Evolutionary conservation across 441 rosid genomes (phyloP).

Genomic region (Populus hybrid): DNA sequence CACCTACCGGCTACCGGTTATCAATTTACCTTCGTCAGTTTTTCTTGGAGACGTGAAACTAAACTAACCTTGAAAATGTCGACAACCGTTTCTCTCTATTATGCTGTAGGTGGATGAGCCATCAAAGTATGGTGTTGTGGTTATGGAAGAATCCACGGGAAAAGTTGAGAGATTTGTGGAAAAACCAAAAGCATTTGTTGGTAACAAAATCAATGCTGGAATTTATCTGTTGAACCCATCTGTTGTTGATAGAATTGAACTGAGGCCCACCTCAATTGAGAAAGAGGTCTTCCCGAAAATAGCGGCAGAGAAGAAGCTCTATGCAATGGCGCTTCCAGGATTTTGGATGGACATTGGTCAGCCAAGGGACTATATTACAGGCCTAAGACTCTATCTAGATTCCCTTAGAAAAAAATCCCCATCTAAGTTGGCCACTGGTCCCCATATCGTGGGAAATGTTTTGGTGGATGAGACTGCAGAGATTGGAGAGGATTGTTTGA

Average conservation of each 20-base stretch:
- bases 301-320: too few relatives aligned
- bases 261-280: conserved; percentile 35
- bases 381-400: conserved; percentile 84
- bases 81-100: conserved; percentile 28
- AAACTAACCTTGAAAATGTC: conserved; percentile 39
- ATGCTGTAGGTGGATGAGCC: conserved; percentile 83
- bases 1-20: neutral
- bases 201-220: conserved; percentile 97
- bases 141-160: conserved; percentile 82
- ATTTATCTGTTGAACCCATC: conserved; percentile 86
- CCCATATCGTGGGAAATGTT: conserved; percentile 74
- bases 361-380: conserved; percentile 81
- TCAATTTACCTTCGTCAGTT: neutral
- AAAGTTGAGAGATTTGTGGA: conserved; percentile 83
- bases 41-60: conserved; percentile 9
- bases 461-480: conserved; percentile 77
- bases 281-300: too few relatives aligned
- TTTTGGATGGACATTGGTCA: too few relatives aligned
- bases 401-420: conserved; percentile 69
- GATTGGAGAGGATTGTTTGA: conserved; percentile 88
- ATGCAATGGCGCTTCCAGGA: too few relatives aligned
- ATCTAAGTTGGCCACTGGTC: conserved; percentile 51
- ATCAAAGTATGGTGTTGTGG: conserved; percentile 93
- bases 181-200: conserved; percentile 84
- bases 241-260: conserved; percentile 81